These are phyloP conservation scores for Botryotinia calthae DNA, from an alignment of 2,329 filamentous ascomycete genomes.

Conservation along the genomic window DNA sequence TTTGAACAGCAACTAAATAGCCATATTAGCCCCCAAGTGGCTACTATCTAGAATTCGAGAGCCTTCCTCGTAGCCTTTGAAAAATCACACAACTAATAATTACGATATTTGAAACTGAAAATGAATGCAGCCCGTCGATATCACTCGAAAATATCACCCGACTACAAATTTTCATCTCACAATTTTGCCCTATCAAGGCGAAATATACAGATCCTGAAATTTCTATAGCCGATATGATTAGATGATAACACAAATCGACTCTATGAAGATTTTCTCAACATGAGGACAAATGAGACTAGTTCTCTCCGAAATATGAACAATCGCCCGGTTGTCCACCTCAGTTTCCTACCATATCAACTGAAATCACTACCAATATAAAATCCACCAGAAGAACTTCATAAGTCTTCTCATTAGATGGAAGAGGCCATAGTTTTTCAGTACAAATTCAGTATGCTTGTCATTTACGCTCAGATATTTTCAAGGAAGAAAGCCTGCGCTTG, in stretches of 20 bases:
- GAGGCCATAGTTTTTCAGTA: too few relatives aligned
- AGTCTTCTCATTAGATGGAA: neutral
- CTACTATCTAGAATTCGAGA: neutral
- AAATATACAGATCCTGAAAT: neutral
- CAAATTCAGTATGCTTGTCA: too few relatives aligned
- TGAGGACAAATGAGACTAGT: neutral
- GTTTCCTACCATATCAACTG: rapidly evolving
- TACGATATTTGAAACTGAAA: too few relatives aligned
- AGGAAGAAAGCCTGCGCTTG: too few relatives aligned
- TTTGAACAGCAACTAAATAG: neutral
- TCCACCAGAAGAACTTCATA: neutral
- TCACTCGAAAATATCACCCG: too few relatives aligned
- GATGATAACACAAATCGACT: neutral
- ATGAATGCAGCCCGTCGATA: too few relatives aligned
- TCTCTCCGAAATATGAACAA: neutral
- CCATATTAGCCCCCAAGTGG: too few relatives aligned
- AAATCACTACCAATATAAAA: neutral
- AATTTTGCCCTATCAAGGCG: rapidly evolving
- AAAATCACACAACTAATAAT: too few relatives aligned
- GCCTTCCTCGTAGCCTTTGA: neutral
- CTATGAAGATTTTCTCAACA: rapidly evolving
- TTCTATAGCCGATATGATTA: neutral
- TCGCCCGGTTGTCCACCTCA: neutral
- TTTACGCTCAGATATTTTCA: too few relatives aligned
- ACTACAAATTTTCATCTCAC: neutral